Evolutionary conservation across 768 basidiomycete species (phyloP), one percentile per base, ranked within the genome.

Genomic region (Trametes coccinea): DNA sequence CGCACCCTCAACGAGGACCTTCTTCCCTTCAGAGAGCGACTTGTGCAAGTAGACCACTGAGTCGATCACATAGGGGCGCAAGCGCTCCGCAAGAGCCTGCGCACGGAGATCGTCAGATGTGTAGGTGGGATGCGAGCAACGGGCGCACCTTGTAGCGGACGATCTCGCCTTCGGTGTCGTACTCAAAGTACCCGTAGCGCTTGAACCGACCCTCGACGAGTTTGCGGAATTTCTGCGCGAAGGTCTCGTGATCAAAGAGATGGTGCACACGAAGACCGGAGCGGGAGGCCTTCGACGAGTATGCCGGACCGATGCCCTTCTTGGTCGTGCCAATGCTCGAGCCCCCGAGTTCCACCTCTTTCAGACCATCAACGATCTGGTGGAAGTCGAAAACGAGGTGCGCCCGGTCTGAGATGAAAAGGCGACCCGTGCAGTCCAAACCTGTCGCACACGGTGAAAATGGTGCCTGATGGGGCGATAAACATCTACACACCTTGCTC

Each of bases 341-440:
- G 8, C 93, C 92, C 27, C 97, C 97, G 27, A 98, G 84, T 73
- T 98, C 97, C 41, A 94, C 93, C 74, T 99, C 97, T 74, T 98
- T 99, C 70, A 99, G 78, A 5, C 97, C 97, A 72, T 99, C 97
- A 31, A 98, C 97, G 70, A 98, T 98, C 79, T 99, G 97, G 76
- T 99, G 97, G 75, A 99, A 98, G 73, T 98, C 97, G 71, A 99
- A 95, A 37, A 99, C 97, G 62, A 99, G 87, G 65, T 96, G 93
- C 3, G 97, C 93, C 64, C 97, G 89, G 77, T 98, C 95, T 29
- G 96, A 98, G 67, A 99, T 82, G 73, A 97, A 90, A 17, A 99
- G 76, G 37, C 97, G 88, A 60, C 84, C 82, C 10, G 84, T 83
- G 76, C 93, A 96, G 70, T 90, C 82, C 44, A 99, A 84, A 17